phyloP scores from a whole-genome alignment of 306 rosid genomes.

The Trifolium subterraneum region DNA sequence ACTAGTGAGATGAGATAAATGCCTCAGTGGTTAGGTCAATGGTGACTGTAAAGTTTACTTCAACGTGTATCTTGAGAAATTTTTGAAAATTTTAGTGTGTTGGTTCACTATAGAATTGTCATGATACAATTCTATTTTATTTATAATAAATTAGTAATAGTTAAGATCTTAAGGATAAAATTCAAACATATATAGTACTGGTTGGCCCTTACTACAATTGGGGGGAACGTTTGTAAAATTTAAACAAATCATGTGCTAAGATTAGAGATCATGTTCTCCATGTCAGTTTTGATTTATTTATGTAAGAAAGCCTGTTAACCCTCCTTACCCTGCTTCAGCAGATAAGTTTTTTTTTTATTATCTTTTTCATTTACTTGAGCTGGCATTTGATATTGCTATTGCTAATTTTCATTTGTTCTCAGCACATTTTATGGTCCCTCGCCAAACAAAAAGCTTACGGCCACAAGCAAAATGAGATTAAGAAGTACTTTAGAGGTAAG shows the following conservation, averaged over 20 bases:
- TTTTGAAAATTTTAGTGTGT: neutral
- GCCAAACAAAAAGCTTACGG: neutral
- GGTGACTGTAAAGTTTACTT: neutral
- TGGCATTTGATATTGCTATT: neutral
- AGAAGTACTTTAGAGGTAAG: no score
- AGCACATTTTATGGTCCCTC: neutral
- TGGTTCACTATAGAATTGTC: neutral
- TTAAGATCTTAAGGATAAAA: neutral
- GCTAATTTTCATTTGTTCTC: neutral
- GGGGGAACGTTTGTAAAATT: neutral
- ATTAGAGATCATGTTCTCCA: neutral
- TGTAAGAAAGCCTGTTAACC: neutral
- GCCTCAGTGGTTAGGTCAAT: neutral
- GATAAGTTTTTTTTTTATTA: neutral
- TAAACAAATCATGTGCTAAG: neutral
- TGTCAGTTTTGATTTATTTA: neutral
- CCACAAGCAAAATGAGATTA: neutral
- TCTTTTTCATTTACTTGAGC: neutral
- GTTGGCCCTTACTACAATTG: neutral
- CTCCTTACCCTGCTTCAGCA: neutral
- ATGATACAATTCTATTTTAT: neutral
- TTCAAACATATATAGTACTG: neutral
- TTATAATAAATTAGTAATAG: no score
- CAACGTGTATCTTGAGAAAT: neutral
- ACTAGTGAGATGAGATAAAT: no score